Base-by-base conservation (phyloP, 768 basidiomycete species). In the Trichaptum fuscoviolaceum region DNA sequence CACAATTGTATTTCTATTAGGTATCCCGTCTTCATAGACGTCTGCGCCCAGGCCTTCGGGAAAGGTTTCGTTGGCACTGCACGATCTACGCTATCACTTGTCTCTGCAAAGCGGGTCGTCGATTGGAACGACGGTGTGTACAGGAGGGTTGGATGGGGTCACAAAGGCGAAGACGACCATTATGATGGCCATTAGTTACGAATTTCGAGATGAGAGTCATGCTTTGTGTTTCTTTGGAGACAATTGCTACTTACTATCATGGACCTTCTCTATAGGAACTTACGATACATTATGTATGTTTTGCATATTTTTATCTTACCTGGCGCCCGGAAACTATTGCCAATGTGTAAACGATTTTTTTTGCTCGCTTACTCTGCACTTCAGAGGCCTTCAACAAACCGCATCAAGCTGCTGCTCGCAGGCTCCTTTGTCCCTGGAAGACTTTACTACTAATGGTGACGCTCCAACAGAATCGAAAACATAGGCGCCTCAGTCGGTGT, bases 1-100 rank as follows among this genome's bases (percentile, higher is more conserved):
- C 34, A n/a, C 26, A 8, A 61, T 61, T 24, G 15, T 18, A 18
- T 61, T 61, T 61, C 23, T 35, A 23, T 23, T 69, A 89, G 89
- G 88, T 88, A 90, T 74, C 87, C 89, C 12, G 77, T 89, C n/a
- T 76, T 92, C 63, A 82, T 92, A 62, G 90, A 92, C 71, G 88
- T 88, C 3, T 86, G 84, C 12, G 84, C 91, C 66, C 91, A 92
- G 71, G 88, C 88, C 0, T 77, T 76, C 57, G 90, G 86, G 23
- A 73, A 79, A 9, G 91, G 89, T 1, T 88, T 92, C 71, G 84
- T 93, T 20, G 91, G 90, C 9, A 91, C 89, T 1, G 84, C 88
- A 69, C 71, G 79, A 58, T 91, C 90, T 35, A 92, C 91, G 6
- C 90, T 91, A 84, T 86, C 87, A 1, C 77, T 85, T 59, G 69